phyloP scores from a whole-genome alignment of 345 rosid genomes.

The Sisymbrium irio region DNA sequence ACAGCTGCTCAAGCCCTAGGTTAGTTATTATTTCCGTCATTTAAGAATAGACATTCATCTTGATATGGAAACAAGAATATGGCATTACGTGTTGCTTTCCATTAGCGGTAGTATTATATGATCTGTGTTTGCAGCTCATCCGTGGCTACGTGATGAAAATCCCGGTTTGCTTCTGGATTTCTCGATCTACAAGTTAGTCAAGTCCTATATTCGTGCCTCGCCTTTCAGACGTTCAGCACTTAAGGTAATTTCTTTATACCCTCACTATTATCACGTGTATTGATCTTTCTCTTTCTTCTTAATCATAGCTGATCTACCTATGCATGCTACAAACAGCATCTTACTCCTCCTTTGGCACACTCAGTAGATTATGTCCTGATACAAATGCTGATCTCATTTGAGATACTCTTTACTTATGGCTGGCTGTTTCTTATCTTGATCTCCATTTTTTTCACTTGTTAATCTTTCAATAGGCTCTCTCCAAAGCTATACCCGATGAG shows the following conservation, averaged over 20 bases:
- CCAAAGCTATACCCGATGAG: slow-evolving; percentile 85
- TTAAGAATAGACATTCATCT: background rate
- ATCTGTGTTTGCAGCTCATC: slow-evolving; percentile 66
- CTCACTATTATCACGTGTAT: background rate
- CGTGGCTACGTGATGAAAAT: slow-evolving; percentile 72
- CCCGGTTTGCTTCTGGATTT: slow-evolving; percentile 69
- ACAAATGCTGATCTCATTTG: background rate
- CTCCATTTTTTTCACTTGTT: background rate
- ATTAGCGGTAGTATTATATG: background rate
- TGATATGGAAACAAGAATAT: slow-evolving; percentile 20
- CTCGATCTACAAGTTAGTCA: slow-evolving; percentile 72
- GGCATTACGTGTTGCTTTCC: background rate
- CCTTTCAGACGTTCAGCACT: slow-evolving; percentile 81
- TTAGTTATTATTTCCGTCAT: slow-evolving; percentile 35
- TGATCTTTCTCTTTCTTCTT: background rate
- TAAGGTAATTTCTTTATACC: slow-evolving; percentile 50
- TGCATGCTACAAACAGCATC: background rate
- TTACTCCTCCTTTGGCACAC: slow-evolving; percentile 9
- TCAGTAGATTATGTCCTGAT: background rate
- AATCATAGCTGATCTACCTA: background rate
- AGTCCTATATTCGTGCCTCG: slow-evolving; percentile 65
- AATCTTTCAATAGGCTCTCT: slow-evolving; percentile 65
- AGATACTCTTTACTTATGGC: background rate
- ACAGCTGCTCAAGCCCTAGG: slow-evolving; percentile 93
- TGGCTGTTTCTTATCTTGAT: slow-evolving; percentile 4